Percentiles rank a stretch among this genome's conserved stretches.
These are phyloP conservation scores for Starmerella riodocensis DNA, from an alignment of 805 yeast species.

Conservation along the genomic window DNA sequence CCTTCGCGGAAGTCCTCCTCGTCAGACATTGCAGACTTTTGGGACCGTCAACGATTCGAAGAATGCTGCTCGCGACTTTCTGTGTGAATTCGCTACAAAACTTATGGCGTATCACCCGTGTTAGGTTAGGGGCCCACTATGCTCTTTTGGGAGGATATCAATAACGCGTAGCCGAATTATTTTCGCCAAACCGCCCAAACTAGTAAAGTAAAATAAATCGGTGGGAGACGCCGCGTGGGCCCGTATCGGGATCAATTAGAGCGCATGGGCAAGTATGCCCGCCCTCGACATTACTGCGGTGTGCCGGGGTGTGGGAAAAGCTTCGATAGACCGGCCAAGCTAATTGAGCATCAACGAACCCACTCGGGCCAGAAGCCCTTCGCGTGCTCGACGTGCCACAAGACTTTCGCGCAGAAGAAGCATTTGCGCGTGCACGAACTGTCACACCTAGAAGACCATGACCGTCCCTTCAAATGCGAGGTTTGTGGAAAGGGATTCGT, in stretches of 20 bases:
- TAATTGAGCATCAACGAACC: conserved; percentile 66
- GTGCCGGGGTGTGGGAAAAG: conserved; percentile 52
- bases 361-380: conserved; percentile 75
- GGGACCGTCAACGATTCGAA: too few species aligned
- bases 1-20: conserved; percentile 43
- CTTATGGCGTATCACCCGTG: too few species aligned
- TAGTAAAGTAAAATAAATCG: too few species aligned
- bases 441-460: conserved; percentile 40
- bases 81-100: too few species aligned
- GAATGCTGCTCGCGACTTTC: too few species aligned
- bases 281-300: conserved; percentile 40
- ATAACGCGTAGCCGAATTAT: too few species aligned
- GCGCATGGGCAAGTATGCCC: conserved; percentile 5
- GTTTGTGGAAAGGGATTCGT: conserved; percentile 73
- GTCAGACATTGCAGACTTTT: conserved; percentile 34
- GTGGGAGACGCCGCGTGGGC: too few species aligned
- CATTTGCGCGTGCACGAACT: conserved; percentile 64
- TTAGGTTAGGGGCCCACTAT: too few species aligned
- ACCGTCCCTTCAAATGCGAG: conserved; percentile 60
- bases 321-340: conserved; percentile 65
- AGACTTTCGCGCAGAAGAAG: conserved; percentile 58
- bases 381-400: conserved; percentile 49
- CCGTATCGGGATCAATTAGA: too few species aligned
- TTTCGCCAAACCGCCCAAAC: too few species aligned
- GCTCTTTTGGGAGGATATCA: too few species aligned